Percentiles rank a stretch among this genome's conserved stretches.
phyloP scores from a whole-genome alignment of 1,284 basidiomycete species.

The Agaricales sp. region DNA sequence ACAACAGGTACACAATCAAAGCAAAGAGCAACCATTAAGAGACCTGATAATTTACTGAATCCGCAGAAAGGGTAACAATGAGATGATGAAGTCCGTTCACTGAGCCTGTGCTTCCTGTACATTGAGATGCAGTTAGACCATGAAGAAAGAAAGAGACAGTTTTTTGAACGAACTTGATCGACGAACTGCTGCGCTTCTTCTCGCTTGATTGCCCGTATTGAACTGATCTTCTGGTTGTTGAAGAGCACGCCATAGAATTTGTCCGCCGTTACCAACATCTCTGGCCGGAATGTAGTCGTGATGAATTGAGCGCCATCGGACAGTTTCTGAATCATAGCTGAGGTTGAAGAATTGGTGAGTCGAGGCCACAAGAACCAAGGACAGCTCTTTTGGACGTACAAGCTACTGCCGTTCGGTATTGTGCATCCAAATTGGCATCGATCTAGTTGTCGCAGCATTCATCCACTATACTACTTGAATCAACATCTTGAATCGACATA shows the following conservation, averaged over 20 bases:
- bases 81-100: neutral
- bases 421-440: conserved; percentile 95
- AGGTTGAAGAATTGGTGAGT: conserved; percentile 3
- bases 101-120: neutral
- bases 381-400: conserved; percentile 35
- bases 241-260: conserved; percentile 99
- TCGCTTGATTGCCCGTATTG: conserved; percentile 71
- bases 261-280: conserved; percentile 92
- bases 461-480: conserved; percentile 3
- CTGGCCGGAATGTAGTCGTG: conserved; percentile 96
- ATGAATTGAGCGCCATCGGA: conserved; percentile 91
- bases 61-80: neutral
- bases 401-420: conserved; percentile 95
- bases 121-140: too few relatives aligned
- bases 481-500: conserved; percentile 23
- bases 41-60: neutral
- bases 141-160: neutral
- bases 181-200: conserved; percentile 88
- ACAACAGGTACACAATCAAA: neutral
- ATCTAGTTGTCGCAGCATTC: conserved; percentile 53
- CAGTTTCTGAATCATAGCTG: conserved; percentile 92
- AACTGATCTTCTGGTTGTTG: conserved; percentile 90
- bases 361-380: neutral
- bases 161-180: conserved; percentile 49
- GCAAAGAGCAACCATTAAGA: too few relatives aligned